These are phyloP conservation scores for Brassica hybrid DNA, from an alignment of 441 rosid species.

Conservation along the genomic window DNA sequence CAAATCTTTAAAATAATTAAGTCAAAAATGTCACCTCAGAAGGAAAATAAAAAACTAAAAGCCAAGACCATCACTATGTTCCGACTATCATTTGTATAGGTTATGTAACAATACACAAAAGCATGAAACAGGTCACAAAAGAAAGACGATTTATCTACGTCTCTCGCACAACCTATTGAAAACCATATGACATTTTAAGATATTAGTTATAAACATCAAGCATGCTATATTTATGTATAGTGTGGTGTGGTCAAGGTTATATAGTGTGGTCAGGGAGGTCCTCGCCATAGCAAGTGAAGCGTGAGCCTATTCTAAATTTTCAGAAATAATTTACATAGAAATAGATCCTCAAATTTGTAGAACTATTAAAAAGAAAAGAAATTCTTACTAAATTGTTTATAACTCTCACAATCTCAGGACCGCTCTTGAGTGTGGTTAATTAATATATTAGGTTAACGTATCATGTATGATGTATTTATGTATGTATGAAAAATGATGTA, in stretches of 20 bases:
- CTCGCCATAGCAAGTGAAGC: too few species aligned
- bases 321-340: too few species aligned
- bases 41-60: background rate
- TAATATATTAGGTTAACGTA: too few species aligned
- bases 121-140: background rate
- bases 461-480: too few species aligned
- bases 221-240: conserved; percentile 3
- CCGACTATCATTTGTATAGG: background rate
- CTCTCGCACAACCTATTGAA: background rate
- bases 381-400: too few species aligned
- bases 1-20: conserved; percentile 13
- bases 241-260: too few species aligned
- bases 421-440: background rate
- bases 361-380: too few species aligned
- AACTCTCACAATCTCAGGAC: too few species aligned
- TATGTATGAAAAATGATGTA: too few species aligned
- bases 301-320: too few species aligned
- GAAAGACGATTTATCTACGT: background rate
- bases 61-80: conserved; percentile 18
- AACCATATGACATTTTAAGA: background rate
- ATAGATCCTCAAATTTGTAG: too few species aligned
- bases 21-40: background rate
- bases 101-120: conserved; percentile 11
- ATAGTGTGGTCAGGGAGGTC: too few species aligned
- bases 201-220: conserved; percentile 10